A percentile compares a stretch with the other conserved stretches of the same genome.
phyloP scores from a whole-genome alignment of 1,284 basidiomycete genomes.

The Trichosporon sp. region DNA sequence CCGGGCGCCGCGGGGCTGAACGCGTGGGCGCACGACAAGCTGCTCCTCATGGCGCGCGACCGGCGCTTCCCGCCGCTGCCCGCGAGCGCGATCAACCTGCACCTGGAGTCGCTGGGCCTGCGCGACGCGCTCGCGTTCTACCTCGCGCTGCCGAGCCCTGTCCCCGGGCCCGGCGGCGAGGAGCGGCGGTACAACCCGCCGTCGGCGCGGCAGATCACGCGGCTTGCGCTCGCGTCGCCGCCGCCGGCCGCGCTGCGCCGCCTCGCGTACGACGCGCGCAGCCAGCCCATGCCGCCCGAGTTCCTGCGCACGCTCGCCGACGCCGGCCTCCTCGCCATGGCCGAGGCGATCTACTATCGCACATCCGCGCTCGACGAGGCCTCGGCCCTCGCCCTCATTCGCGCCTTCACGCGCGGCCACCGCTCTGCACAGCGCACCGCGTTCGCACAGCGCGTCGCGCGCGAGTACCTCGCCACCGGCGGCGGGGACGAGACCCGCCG shows the following conservation, averaged over 20 bases:
- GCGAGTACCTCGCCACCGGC: constrained; percentile 8
- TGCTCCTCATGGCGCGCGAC: constrained; percentile 14
- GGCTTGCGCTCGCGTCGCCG: constrained; percentile 12
- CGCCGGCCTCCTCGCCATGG: constrained; percentile 11
- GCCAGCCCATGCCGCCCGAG: background rate
- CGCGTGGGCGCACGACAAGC: constrained; percentile 10
- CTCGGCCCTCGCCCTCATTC: constrained; percentile 12
- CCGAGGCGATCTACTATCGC: background rate
- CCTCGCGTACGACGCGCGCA: constrained; percentile 7
- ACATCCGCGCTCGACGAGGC: constrained; percentile 9
- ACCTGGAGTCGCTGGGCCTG: constrained; percentile 6
- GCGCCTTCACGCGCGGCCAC: constrained; percentile 13
- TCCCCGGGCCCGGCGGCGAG: background rate
- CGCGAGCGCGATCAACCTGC: constrained; percentile 1
- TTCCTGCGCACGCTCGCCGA: constrained; percentile 13
- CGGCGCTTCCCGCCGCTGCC: constrained; percentile 16
- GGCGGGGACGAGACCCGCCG: background rate
- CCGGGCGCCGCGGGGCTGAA: background rate
- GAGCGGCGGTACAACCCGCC: constrained; percentile 1
- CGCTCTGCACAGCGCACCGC: constrained; percentile 6
- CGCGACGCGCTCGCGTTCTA: constrained; percentile 16
- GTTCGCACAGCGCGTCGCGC: constrained; percentile 10
- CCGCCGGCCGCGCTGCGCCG: constrained; percentile 3
- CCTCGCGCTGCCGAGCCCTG: constrained; percentile 5
- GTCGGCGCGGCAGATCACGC: constrained; percentile 7